Conservation (phyloP, 495 filamentous ascomycete species). For the Penicillium paxilli region DNA sequence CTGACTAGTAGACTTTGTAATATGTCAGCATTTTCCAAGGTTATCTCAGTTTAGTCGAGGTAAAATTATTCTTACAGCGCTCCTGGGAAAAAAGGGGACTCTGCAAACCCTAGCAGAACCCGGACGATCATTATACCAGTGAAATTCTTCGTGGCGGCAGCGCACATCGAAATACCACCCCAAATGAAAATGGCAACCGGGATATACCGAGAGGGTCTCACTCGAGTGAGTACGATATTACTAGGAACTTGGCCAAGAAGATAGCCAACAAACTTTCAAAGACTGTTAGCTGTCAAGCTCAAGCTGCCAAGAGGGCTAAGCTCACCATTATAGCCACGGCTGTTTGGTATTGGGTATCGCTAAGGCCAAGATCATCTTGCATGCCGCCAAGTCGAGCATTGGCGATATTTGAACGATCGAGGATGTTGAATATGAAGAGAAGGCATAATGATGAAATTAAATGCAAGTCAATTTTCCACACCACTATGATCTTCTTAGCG, state of each 20-base stretch:
- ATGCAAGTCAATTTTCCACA: slow-evolving; percentile 38
- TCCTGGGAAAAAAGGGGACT: slow-evolving; percentile 51
- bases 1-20: slow-evolving; percentile 14
- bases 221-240: slow-evolving; percentile 53
- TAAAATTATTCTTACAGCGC: slow-evolving; percentile 29
- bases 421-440: slow-evolving; percentile 35
- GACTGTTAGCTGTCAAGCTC: not conserved
- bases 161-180: slow-evolving; percentile 30
- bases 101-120: slow-evolving; percentile 41
- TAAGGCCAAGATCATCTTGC: slow-evolving; percentile 19
- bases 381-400: slow-evolving; percentile 30
- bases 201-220: slow-evolving; percentile 25
- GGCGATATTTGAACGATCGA: slow-evolving; percentile 30
- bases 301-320: not conserved
- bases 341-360: slow-evolving; percentile 26
- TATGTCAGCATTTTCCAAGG: not conserved
- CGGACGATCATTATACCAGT: slow-evolving; percentile 37
- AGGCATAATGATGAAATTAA: slow-evolving; percentile 35
- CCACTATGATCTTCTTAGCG: slow-evolving; percentile 12
- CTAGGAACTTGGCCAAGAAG: slow-evolving; percentile 55
- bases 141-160: slow-evolving; percentile 42
- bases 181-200: slow-evolving; percentile 33
- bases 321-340: slow-evolving; percentile 20
- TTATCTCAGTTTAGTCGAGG: slow-evolving; percentile 9
- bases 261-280: slow-evolving; percentile 33